Base-by-base conservation (phyloP, 208 protist species). In the Crithidia brevicula region DNA sequence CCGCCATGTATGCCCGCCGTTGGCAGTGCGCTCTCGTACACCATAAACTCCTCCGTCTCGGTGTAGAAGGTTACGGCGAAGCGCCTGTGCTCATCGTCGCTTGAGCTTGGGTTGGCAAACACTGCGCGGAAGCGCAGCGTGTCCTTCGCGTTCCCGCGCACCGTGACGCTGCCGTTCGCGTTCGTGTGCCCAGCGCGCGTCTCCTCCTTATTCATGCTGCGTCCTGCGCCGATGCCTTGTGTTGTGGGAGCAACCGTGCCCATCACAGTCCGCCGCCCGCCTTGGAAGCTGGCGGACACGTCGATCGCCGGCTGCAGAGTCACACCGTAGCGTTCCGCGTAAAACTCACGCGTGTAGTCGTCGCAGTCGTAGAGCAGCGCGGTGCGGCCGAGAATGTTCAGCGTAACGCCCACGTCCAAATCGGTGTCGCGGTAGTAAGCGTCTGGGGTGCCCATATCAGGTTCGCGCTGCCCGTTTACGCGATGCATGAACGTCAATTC, bases 301-400 rank as follows among this genome's bases (percentile, higher is more conserved):
- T 93, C 82, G 16, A 87, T 51, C 4, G 88, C 75, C 20, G 73
- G 82, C 3, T 45, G 62, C 23, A 95, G 67, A 28, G 69, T 56
- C 20, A 83, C 58, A 33, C 91, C 81, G 61, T 92, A 81, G 52
- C 80, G 81, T 30, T 90, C 67, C 38, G 50, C 6, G 70, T 94
- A 98, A 67, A 93, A 98, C 23, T 94, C 72, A 18, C 88, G 79
- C 20, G 98, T 99, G 74, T 89, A 98, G 38, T 82, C 81, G 81
- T 99, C 98, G 77, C 93, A 98, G 73, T 97, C 96, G 75, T 97
- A 98, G 38, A 98, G 60, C 34, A 97, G 79, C 1, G 97, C 85
- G 9, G 38, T 9, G 30, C 90, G 82, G 23, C 94, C 94, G 38
- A 92, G 85, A 11, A 98, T 79, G 56, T 92, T 90, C 36, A 98